Conservation (phyloP, 1,284 basidiomycete genomes). For the Microbotryomycetes sp. region DNA sequence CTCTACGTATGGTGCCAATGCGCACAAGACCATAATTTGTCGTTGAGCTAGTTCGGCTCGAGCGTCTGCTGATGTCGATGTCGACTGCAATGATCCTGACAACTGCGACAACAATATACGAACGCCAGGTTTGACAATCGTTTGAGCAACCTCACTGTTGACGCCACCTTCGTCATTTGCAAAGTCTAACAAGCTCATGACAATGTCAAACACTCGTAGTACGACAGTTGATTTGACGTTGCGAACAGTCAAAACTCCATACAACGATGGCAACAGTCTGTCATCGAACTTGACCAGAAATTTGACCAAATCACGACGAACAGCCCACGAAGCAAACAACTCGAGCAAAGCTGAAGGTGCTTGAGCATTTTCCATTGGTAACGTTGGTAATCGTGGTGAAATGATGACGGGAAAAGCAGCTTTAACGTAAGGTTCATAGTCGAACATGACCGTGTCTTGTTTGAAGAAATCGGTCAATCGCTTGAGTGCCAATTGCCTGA, state of each 20-base stretch:
- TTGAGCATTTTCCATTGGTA: constrained; percentile 85
- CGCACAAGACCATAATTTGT: constrained; percentile 73
- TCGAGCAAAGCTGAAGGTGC: constrained; percentile 84
- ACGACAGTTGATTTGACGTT: constrained; percentile 85
- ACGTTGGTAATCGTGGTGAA: constrained; percentile 66
- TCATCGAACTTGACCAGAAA: constrained; percentile 67
- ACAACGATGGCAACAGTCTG: constrained; percentile 66
- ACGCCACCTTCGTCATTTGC: constrained; percentile 47
- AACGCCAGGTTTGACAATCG: constrained; percentile 69
- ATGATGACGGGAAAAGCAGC: constrained; percentile 67
- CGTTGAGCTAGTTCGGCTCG: constrained; percentile 70
- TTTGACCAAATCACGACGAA: constrained; percentile 53
- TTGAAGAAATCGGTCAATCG: constrained; percentile 85
- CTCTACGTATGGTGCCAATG: constrained; percentile 67
- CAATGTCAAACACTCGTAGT: constrained; percentile 73
- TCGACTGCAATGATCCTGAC: constrained; percentile 60
- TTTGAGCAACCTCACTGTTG: constrained; percentile 47
- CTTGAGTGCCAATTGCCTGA: constrained; percentile 78
- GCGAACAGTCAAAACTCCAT: constrained; percentile 69
- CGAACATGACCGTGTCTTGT: constrained; percentile 55
- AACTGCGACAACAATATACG: constrained; percentile 67
- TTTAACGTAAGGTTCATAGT: constrained; percentile 66
- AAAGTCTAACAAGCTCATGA: constrained; percentile 63
- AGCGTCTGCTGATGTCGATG: constrained; percentile 49
- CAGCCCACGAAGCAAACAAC: constrained; percentile 74